A percentile compares a stretch with the other conserved stretches of the same genome.
These are phyloP conservation scores for Fusarium anthophilum DNA, from an alignment of 2,329 filamentous ascomycete species.

Conservation along the genomic window DNA sequence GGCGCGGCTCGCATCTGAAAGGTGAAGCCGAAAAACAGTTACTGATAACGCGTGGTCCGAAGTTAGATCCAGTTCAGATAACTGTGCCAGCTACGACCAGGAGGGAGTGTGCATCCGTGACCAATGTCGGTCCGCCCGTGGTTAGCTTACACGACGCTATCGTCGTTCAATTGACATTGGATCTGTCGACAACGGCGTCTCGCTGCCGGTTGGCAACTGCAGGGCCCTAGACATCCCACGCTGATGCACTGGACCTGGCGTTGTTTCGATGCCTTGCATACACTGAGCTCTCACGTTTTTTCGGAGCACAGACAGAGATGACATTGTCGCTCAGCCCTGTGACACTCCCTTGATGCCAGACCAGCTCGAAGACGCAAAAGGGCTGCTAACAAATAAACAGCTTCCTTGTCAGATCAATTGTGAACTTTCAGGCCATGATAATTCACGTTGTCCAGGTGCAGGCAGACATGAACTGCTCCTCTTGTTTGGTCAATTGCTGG, in stretches of 20 bases:
- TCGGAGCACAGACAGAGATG: not conserved
- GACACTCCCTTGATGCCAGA: not conserved
- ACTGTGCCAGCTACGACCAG: not conserved
- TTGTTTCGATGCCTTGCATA: constrained; percentile 21
- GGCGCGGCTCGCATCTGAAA: constrained; percentile 1
- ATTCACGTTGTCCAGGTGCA: not conserved
- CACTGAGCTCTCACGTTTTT: constrained; percentile 1
- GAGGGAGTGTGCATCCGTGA: constrained; percentile 38
- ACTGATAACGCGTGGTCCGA: constrained; percentile 11
- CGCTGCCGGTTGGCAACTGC: constrained; percentile 12
- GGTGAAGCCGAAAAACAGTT: not conserved
- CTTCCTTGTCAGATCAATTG: not conserved
- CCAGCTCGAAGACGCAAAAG: constrained; percentile 4
- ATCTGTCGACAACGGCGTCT: constrained; percentile 14
- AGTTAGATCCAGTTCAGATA: constrained; percentile 12
- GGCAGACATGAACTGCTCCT: constrained; percentile 25
- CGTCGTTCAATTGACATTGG: constrained; percentile 22
- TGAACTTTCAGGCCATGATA: not conserved
- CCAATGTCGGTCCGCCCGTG: constrained; percentile 4
- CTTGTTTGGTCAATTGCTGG: constrained; percentile 27
- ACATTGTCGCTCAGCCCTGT: not conserved
- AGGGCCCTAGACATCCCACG: not conserved
- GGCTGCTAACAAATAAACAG: constrained; percentile 7
- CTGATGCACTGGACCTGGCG: not conserved
- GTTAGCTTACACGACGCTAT: constrained; percentile 9